A percentile compares a stretch with the other conserved stretches of the same genome.
Evolutionary conservation across 208 protist genomes (phyloP).

Genomic region (Crithidia mellificae): DNA sequence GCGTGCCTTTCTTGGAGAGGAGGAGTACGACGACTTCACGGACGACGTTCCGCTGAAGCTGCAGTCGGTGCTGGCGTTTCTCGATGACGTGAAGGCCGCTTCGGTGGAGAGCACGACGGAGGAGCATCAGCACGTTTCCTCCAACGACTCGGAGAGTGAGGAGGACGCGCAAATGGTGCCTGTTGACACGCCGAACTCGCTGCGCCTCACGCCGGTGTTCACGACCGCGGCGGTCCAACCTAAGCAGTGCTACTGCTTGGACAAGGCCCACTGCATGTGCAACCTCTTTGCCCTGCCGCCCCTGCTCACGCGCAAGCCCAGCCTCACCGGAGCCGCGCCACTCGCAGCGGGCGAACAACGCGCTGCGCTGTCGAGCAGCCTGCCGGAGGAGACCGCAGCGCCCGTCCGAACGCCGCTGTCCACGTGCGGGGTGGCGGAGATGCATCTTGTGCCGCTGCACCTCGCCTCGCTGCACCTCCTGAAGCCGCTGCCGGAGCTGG

Average conservation of each 20-base stretch:
- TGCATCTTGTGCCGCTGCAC: constrained; percentile 4
- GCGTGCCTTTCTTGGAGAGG: constrained; percentile 13
- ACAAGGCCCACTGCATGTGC: constrained; percentile 31
- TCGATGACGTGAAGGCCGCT: constrained; percentile 6
- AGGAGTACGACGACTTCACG: constrained; percentile 24
- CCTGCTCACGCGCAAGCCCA: constrained; percentile 10
- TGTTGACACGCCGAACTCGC: constrained; percentile 2
- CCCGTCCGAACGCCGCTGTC: not conserved
- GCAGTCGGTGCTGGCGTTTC: constrained; percentile 25
- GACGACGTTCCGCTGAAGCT: constrained; percentile 27
- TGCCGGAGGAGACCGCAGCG: not conserved
- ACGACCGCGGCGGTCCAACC: not conserved
- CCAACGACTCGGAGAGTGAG: constrained; percentile 22
- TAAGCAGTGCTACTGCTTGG: constrained; percentile 26
- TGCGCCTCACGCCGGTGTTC: constrained; percentile 16
- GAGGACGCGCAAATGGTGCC: not conserved
- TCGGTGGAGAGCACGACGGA: constrained; percentile 10
- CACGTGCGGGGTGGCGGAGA: not conserved
- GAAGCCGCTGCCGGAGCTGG: not conserved
- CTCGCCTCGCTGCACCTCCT: constrained; percentile 1
- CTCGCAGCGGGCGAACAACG: not conserved
- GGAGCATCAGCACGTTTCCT: constrained; percentile 23
- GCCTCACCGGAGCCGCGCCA: not conserved
- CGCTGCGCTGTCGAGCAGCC: not conserved
- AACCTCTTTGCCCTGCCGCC: constrained; percentile 16